Evolutionary conservation across 202 grass and related monocot genomes (phyloP).

Genomic region (Eragrostis tef): DNA sequence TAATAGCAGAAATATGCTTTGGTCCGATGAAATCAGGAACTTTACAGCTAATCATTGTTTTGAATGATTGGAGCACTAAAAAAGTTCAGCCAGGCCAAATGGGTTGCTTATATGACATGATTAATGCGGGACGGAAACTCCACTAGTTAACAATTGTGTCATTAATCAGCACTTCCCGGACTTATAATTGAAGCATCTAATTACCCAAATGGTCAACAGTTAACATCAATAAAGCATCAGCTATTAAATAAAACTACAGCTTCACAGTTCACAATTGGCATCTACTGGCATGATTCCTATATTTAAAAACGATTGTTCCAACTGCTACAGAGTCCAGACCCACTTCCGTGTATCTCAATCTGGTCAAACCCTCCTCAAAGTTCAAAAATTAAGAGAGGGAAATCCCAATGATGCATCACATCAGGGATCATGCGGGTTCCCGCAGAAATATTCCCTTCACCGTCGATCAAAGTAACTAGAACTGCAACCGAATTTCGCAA

Average conservation of each 20-base stretch:
- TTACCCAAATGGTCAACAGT: constrained; percentile 14
- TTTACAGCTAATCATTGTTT: constrained; percentile 20
- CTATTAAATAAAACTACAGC: background rate
- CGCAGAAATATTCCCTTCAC: background rate
- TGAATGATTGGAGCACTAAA: constrained; percentile 34
- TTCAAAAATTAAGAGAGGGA: constrained; percentile 17
- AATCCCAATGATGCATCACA: background rate
- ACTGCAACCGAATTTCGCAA: background rate
- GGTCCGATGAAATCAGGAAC: constrained; percentile 11
- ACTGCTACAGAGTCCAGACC: constrained; percentile 7
- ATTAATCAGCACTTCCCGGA: constrained; percentile 4
- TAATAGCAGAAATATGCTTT: constrained; percentile 11
- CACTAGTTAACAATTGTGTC: background rate
- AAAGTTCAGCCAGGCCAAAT: constrained; percentile 30
- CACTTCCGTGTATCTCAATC: background rate
- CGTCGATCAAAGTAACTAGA: background rate
- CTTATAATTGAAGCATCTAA: constrained; percentile 7
- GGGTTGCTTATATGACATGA: constrained; percentile 37
- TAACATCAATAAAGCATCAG: background rate
- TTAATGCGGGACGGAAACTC: constrained; percentile 15
- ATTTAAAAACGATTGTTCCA: background rate
- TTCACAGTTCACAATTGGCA: constrained; percentile 28
- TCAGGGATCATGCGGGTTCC: background rate
- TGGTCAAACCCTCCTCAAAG: constrained; percentile 33
- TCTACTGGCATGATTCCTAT: constrained; percentile 13